A percentile compares a stretch with the other conserved stretches of the same genome.
phyloP scores from a whole-genome alignment of 2,329 filamentous ascomycete genomes.

The Ascochyta lentis region DNA sequence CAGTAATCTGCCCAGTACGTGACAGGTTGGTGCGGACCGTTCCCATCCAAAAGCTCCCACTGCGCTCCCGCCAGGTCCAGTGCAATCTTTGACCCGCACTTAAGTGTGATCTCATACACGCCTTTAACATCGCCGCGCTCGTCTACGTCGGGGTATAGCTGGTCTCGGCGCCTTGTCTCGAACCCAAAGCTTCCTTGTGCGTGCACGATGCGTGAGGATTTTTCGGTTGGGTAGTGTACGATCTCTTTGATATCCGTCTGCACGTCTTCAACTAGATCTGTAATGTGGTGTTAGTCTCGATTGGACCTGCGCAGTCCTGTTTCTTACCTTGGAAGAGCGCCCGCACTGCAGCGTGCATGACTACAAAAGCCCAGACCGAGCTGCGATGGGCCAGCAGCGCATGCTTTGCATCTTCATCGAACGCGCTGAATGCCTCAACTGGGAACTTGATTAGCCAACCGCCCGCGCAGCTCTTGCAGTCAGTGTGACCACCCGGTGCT shows the following conservation, averaged over 20 bases:
- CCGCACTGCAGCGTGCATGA: slow-evolving; percentile 20
- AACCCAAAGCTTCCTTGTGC: slow-evolving; percentile 9
- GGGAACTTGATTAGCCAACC: slow-evolving; percentile 23
- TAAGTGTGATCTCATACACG: slow-evolving; percentile 25
- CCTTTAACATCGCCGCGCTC: slow-evolving; percentile 13
- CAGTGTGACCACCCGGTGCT: slow-evolving; percentile 11
- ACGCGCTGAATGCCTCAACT: not conserved
- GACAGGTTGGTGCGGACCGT: slow-evolving; percentile 7
- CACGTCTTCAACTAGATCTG: slow-evolving; percentile 23
- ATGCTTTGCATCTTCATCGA: slow-evolving; percentile 13
- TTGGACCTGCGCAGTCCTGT: not conserved
- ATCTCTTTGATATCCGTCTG: slow-evolving; percentile 24
- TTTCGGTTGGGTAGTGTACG: slow-evolving; percentile 11
- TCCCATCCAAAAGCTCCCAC: slow-evolving; percentile 10
- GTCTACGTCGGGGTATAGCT: slow-evolving; percentile 17
- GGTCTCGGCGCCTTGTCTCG: slow-evolving; percentile 13
- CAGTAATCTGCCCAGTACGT: slow-evolving; percentile 19
- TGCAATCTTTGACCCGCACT: slow-evolving; percentile 16
- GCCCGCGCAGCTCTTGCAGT: slow-evolving; percentile 14
- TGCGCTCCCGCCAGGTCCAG: slow-evolving; percentile 24
- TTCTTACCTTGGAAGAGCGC: slow-evolving; percentile 20
- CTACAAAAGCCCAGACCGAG: slow-evolving; percentile 22
- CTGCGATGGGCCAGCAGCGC: slow-evolving; percentile 19
- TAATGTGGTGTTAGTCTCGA: not conserved
- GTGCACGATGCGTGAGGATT: slow-evolving; percentile 8